A percentile compares a stretch with the other conserved stretches of the same genome.
Conservation (phyloP, 805 yeast genomes). For the Pichia gijzeniarum region DNA sequence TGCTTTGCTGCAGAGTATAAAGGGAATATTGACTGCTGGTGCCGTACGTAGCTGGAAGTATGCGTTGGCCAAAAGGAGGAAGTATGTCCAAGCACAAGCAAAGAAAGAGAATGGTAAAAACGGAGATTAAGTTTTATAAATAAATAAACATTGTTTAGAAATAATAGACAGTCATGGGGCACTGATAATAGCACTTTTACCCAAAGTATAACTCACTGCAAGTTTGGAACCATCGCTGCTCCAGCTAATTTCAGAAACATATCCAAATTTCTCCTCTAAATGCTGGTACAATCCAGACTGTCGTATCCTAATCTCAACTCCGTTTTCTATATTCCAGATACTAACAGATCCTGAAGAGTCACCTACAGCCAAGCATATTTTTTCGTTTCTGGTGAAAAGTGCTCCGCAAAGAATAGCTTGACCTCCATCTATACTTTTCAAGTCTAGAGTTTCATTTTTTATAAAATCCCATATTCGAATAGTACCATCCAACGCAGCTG, state of each 20-base stretch:
- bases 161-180: background rate
- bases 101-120: background rate
- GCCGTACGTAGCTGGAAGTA: constrained; percentile 60
- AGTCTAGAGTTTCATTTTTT: constrained; percentile 34
- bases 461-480: constrained; percentile 60
- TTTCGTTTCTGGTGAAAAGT: constrained; percentile 33
- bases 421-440: constrained; percentile 37
- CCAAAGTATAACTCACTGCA: constrained; percentile 23
- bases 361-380: constrained; percentile 50
- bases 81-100: constrained; percentile 19
- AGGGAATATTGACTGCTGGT: constrained; percentile 90
- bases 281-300: constrained; percentile 24
- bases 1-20: constrained; percentile 68
- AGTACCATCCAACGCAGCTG: constrained; percentile 66
- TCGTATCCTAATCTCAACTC: constrained; percentile 4
- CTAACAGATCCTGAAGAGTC: constrained; percentile 56
- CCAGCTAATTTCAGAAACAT: constrained; percentile 24
- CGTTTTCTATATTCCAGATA: constrained; percentile 39
- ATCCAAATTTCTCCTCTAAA: constrained; percentile 2
- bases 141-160: background rate
- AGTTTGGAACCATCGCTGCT: constrained; percentile 20
- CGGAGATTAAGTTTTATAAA: background rate
- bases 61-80: constrained; percentile 62
- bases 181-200: constrained; percentile 24
- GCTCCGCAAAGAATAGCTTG: constrained; percentile 49